phyloP scores from a whole-genome alignment of 2,329 filamentous ascomycete genomes.

The Ascomycota sp. region DNA sequence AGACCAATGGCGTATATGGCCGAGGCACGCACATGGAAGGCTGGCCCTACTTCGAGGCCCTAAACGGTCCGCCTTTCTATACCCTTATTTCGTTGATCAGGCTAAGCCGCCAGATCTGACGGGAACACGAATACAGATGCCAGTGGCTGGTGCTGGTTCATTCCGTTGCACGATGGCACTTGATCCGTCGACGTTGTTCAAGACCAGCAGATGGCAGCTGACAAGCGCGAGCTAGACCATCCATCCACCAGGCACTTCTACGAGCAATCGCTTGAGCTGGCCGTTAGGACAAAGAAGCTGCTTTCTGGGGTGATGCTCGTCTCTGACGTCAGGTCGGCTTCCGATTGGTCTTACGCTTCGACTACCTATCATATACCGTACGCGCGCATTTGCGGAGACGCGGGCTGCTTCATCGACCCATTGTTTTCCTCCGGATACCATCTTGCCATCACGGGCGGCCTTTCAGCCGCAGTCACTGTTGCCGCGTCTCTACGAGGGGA shows the following conservation, averaged over 20 bases:
- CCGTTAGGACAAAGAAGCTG: conserved; percentile 10
- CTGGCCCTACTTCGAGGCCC: conserved; percentile 22
- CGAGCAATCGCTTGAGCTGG: conserved; percentile 11
- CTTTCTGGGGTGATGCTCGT: conserved; percentile 13
- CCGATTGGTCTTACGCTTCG: conserved; percentile 27
- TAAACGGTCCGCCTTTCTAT: conserved; percentile 6
- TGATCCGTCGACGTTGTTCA: conserved; percentile 21
- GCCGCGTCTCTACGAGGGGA: conserved; percentile 17
- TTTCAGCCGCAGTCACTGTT: conserved; percentile 25
- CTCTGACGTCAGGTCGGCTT: conserved; percentile 17
- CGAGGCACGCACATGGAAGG: conserved; percentile 14
- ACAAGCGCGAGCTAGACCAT: conserved; percentile 9
- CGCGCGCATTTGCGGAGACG: conserved; percentile 22
- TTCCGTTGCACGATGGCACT: conserved; percentile 26
- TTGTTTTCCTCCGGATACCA: conserved; percentile 27
- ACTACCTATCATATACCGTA: conserved; percentile 18
- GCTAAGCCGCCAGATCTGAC: too few relatives aligned
- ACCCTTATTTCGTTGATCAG: too few relatives aligned
- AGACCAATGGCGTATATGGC: conserved; percentile 12
- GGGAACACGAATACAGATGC: conserved; percentile 15
- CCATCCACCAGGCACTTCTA: conserved; percentile 13
- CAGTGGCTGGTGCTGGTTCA: conserved; percentile 29
- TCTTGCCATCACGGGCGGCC: conserved; percentile 18
- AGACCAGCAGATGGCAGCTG: conserved; percentile 15
- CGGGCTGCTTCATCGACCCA: conserved; percentile 27